Base-by-base conservation (phyloP, 805 yeast species). In the Lachancea quebecensis region DNA sequence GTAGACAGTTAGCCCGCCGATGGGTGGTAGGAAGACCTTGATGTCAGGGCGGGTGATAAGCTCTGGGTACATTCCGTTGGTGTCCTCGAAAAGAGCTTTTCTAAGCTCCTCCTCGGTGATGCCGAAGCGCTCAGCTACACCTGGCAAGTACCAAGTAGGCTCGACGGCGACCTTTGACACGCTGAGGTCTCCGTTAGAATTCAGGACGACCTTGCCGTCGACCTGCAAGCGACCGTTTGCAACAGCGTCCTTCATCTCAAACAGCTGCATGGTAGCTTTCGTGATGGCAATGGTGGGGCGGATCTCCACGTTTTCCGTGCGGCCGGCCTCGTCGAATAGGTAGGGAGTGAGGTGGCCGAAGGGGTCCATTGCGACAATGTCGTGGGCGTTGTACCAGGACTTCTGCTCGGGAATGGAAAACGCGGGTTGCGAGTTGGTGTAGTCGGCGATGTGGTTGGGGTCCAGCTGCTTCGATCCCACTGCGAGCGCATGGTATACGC, bases 61-160 rank as follows among this genome's bases (percentile, higher is more conserved):
- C 62, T 80, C 85, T 12, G 85, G 85, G 58, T 79, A 80, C 75
- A 80, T 78, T 35, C 85, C 85, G 54, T 81, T 82, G 40, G 85
- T 80, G 57, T 80, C 85, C 57, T 80, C 80, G 57, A 80, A 80
- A 50, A 80, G 65, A 3, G 82, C 78, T 41, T 77, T 72, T 58
- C 85, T 72, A 39, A 80, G 68, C 40, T 76, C 76, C 14, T 58
- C 62, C 55, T 80, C 86, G 29, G 75, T 66, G 49, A 80, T 73
- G 27, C 75, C 75, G 55, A 80, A 75, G 55, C 82, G 74, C 58
- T 76, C 69, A 25, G 85, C 86, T 47, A 80, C 81, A 25, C 83
- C 84, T 2, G 86, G 86, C 46, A 80, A 67, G 54, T 77, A 73
- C 85, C 86, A 80, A 34, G 80, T 85, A 14, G 85, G 85, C 55